Conservation (phyloP, 23 red algal species). For the Rhodosorus marinus region DNA sequence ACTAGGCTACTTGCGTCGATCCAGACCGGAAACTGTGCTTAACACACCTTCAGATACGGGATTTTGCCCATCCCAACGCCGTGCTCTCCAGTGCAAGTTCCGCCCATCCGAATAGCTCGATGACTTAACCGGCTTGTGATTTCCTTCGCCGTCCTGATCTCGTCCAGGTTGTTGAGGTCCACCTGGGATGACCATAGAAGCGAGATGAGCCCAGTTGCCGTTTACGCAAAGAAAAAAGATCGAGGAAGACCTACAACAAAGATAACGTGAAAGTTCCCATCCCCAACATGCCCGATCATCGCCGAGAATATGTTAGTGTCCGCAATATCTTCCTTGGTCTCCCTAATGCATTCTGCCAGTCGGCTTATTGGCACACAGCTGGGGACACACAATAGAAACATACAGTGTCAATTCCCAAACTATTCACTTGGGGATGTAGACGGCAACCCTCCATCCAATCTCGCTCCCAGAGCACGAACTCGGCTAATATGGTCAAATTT, state of each 20-base stretch:
- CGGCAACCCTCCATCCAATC: too few species aligned
- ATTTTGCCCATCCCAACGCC: slow-evolving; percentile 84
- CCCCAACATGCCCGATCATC: slow-evolving; percentile 80
- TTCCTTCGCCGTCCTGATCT: slow-evolving; percentile 44
- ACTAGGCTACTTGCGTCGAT: too few species aligned
- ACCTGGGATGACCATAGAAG: too few species aligned
- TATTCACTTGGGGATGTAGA: too few species aligned
- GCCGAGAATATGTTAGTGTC: slow-evolving; percentile 45
- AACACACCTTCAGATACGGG: slow-evolving; percentile 66
- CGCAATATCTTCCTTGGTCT: slow-evolving; percentile 55
- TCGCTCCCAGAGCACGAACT: too few species aligned
- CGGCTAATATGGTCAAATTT: too few species aligned
- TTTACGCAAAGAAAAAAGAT: too few species aligned
- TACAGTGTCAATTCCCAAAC: too few species aligned
- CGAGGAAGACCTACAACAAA: too few species aligned
- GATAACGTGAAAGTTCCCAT: slow-evolving; percentile 92
- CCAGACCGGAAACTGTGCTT: too few species aligned
- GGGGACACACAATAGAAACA: too few species aligned
- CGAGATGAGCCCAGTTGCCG: too few species aligned
- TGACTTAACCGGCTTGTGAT: slow-evolving; percentile 56
- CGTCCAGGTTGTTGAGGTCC: slow-evolving; percentile 34
- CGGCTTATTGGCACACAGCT: slow-evolving; percentile 71
- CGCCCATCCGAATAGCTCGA: slow-evolving; percentile 63
- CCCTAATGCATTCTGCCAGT: slow-evolving; percentile 69
- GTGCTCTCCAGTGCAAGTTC: slow-evolving; percentile 93